Base-by-base conservation (phyloP, 441 rosid genomes). In the Theobroma grandiflorum region DNA sequence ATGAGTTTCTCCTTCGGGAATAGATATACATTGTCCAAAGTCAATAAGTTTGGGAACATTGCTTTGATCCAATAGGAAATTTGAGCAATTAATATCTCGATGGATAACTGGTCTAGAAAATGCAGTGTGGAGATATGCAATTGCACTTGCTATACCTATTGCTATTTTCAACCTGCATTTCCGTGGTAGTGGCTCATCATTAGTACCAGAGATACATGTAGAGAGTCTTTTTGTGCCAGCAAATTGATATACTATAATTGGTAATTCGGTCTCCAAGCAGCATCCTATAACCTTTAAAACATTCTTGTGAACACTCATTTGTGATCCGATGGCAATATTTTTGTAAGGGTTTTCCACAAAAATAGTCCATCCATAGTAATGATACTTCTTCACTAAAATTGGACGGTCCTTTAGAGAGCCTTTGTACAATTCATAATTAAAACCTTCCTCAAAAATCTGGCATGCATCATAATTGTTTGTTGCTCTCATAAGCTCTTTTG, bases 141-240 rank as follows among this genome's bases (percentile, higher is more conserved):
- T 47, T 4, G 57, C 83, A 49, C 81, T 83, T 14, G 86, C 84
- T 42, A 80, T 64, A 33, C 70, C 86, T 38, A 31, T 8, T 15
- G 62, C 82, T 18, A 81, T 69, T 59, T 64, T 81, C 35, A 83
- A 57, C 77, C 52, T 73, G 65, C 38, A 38, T 73, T 73, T 57
- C 38, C 37, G 12, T 20, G 65, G 50, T 31, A 55, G 50, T 73
- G 64, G 33, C 20, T 73, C 1, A 37, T 6, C 73, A 57, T 57
- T 57, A 38, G 37, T 38, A 20, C 11, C 38, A 38, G 12, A 57
- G 37, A 73, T 14, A 73, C 14, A 47, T 4, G 20, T 4, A 3
- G n/a, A 61, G 37, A 43, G 82, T 79, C 2, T 43, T 80, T 35
- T 22, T 38, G 22, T 20, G 10, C 10, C 45, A 0, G 4, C 63